Base-by-base conservation (phyloP, 2,329 filamentous ascomycete species). In the Sporothrix euskadiensis region DNA sequence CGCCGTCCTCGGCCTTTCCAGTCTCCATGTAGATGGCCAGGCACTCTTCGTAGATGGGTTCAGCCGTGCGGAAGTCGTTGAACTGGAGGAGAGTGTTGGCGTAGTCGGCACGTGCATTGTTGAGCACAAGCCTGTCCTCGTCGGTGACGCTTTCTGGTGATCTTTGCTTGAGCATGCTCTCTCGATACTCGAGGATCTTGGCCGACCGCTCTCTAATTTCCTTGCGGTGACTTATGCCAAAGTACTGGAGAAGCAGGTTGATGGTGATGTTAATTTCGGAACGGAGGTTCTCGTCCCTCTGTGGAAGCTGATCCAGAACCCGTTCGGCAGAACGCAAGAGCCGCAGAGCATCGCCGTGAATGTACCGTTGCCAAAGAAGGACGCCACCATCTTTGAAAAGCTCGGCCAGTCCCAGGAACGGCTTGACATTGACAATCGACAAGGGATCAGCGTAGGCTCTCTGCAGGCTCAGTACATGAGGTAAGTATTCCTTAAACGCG, bases 341-440 rank as follows among this genome's bases (percentile, higher is more conserved):
- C 35, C 54, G 69, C 12, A 74, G 73, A 7, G 75, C 75, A 14
- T 76, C 75, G 19, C 59, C 61, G 22, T 75, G 61, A 6, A 74
- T 69, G 59, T 76, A 76, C 4, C 74, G 69, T 65, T 75, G 75
- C 75, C 74, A 75, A 19, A 75, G 47, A 35, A 76, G 54, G 26
- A 75, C 75, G 9, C 75, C 75, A 47, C 74, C 75, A 68, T 76
- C 75, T 47, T 75, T 75, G 69, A 76, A 76, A 3, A 76, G 75
- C 52, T 74, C 73, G 0, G 75, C 74, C 49, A 76, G 39, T 0
- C 74, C 74, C 1, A 66, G 39, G 22, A 75, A 76, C 14, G 75
- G 75, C 69, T 74, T 70, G 16, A 74, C 71, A 7, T 72, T 75
- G n/a, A 74, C 73, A 41, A 74, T 75, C 3, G 73, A 74, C 35